phyloP scores from a whole-genome alignment of 768 basidiomycete genomes.

The Naganishia onofrii region DNA sequence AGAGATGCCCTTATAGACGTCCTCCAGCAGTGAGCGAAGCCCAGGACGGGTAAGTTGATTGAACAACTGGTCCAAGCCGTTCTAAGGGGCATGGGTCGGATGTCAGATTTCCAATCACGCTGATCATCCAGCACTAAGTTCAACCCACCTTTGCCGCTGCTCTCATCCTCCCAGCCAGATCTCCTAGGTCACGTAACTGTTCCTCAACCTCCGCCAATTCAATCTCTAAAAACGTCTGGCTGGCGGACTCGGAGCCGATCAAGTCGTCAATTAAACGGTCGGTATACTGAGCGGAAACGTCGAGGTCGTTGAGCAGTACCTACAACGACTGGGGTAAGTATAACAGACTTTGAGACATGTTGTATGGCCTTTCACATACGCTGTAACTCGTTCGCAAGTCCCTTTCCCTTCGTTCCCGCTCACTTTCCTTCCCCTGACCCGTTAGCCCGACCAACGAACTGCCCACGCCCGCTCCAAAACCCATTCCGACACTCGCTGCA shows the following conservation, averaged over 20 bases:
- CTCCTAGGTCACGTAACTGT: conserved; percentile 42
- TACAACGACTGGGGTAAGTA: neutral
- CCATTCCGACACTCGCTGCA: conserved; percentile 46
- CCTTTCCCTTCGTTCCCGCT: conserved; percentile 66
- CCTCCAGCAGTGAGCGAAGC: conserved; percentile 74
- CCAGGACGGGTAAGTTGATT: conserved; percentile 88
- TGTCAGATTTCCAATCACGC: neutral
- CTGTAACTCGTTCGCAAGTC: conserved; percentile 78
- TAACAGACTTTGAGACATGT: neutral
- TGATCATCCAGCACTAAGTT: neutral
- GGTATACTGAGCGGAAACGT: conserved; percentile 82
- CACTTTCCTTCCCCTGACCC: conserved; percentile 55
- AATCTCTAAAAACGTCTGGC: conserved; percentile 65
- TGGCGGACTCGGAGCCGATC: conserved; percentile 52
- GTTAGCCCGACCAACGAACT: conserved; percentile 45
- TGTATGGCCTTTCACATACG: conserved; percentile 57
- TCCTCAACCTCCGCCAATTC: conserved; percentile 60
- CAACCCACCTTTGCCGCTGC: conserved; percentile 67
- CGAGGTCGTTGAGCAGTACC: conserved; percentile 76
- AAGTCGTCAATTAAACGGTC: conserved; percentile 75
- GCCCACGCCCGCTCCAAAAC: conserved; percentile 19
- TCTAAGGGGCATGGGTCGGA: conserved; percentile 53
- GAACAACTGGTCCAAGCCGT: conserved; percentile 88
- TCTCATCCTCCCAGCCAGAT: conserved; percentile 60
- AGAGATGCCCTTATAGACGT: conserved; percentile 83